Evolutionary conservation across 129 eudicot species (phyloP), one percentile per base, ranked within the genome.

Genomic region (Escallonia herrerae): DNA sequence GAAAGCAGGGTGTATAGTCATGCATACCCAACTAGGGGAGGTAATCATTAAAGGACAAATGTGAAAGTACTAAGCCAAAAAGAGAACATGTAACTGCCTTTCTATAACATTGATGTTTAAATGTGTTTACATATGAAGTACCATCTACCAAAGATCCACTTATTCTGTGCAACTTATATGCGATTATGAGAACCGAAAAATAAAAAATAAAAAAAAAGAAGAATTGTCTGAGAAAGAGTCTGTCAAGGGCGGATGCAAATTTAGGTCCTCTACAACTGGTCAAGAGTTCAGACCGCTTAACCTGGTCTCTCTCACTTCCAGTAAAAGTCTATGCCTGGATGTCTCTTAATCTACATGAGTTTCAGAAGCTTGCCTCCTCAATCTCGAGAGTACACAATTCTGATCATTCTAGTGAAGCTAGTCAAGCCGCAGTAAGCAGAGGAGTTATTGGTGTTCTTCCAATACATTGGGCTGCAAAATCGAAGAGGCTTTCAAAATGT

Each of bases 31-130:
- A 22, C 33, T 22, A 22, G 33, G 33, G 33, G 33, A 22, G 33
- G 33, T 22, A 22, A 22, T 22, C 33, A 22, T 22, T 1, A 22
- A 22, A 22, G 33, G 33, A 22, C 33, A 22, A 22, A 22, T 22
- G 33, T 22, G 33, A 22, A 22, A 22, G 1, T 22, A 22, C 33
- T 22, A 22, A 22, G 33, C 33, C 61, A 56, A 56, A 22, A 56
- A 10, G 1, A 59, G 46, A 37, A 40, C 45, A 59, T 38, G 45
- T 40, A n/a, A 10, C 50, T 57, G 4, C 9, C 51, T 46, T 11
- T 66, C 13, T 45, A 68, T 56, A 15, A 50, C 72, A 68, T 68
- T 68, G 42, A 68, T 38, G 56, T 46, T 56, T 43, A 68, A 68
- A 68, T 57, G 57, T 56, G 42, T 12, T 53, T 67, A 57, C 72